A percentile compares a stretch with the other conserved stretches of the same genome.
Evolutionary conservation across 768 basidiomycete species (phyloP).

Genomic region (Galerina sulciceps): DNA sequence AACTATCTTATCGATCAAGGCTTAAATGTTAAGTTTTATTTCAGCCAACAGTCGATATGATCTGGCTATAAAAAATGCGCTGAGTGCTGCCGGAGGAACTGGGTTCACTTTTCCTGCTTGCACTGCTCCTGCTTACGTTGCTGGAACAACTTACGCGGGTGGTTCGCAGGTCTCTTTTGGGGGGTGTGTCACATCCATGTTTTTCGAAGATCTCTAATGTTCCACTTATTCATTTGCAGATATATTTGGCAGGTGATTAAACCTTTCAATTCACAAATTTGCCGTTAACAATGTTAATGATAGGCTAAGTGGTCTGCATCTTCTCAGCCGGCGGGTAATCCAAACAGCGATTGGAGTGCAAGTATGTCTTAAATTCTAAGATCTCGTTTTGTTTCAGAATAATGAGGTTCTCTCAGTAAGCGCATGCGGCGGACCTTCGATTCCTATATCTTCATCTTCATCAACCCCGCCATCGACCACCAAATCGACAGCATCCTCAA

Average conservation of each 20-base stretch:
- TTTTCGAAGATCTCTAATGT: neutral
- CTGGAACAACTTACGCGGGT: slow-evolving; percentile 53
- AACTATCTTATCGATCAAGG: slow-evolving; percentile 21
- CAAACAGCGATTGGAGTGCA: slow-evolving; percentile 67
- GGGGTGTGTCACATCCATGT: slow-evolving; percentile 43
- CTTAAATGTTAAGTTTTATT: neutral
- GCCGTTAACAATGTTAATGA: neutral
- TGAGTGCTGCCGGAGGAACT: slow-evolving; percentile 65
- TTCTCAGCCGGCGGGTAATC: slow-evolving; percentile 46
- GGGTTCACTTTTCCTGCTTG: slow-evolving; percentile 71
- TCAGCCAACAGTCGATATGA: slow-evolving; percentile 64
- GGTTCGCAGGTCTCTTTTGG: slow-evolving; percentile 56
- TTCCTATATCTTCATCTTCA: slow-evolving; percentile 25
- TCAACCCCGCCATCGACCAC: slow-evolving; percentile 18
- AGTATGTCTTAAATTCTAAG: slow-evolving; percentile 41
- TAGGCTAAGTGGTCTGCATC: slow-evolving; percentile 68
- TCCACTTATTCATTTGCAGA: slow-evolving; percentile 29
- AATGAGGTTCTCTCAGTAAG: slow-evolving; percentile 44
- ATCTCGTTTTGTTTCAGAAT: neutral
- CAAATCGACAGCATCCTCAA: slow-evolving; percentile 12
- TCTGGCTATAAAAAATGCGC: slow-evolving; percentile 60
- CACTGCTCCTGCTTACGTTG: slow-evolving; percentile 54
- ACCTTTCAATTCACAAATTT: neutral
- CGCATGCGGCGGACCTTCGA: slow-evolving; percentile 47
- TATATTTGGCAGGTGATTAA: slow-evolving; percentile 65